phyloP scores from a whole-genome alignment of 345 rosid genomes.

The Arabis alpina region DNA sequence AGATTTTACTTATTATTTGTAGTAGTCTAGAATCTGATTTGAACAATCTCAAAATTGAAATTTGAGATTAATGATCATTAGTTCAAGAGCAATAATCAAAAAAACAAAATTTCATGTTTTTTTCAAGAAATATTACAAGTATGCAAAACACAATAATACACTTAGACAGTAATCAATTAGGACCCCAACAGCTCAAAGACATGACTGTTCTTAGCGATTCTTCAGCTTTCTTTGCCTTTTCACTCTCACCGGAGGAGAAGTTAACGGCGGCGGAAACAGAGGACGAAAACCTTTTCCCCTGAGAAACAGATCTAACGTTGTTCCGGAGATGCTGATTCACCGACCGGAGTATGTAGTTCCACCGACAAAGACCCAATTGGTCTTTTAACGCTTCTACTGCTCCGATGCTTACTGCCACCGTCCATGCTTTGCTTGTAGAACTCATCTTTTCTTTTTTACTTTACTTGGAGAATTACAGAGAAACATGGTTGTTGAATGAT shows the following conservation, averaged over 20 bases:
- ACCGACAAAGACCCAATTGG: constrained; percentile 52
- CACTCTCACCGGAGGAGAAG: constrained; percentile 31
- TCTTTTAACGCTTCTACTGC: constrained; percentile 63
- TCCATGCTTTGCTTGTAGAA: constrained; percentile 53
- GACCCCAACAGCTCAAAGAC: constrained; percentile 89
- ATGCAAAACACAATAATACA: background rate
- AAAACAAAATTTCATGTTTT: background rate
- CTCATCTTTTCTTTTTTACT: constrained; percentile 27
- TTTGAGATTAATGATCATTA: background rate
- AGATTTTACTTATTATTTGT: background rate
- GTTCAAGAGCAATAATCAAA: background rate
- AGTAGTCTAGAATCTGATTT: background rate
- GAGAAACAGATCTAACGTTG: constrained; percentile 45
- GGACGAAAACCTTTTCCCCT: constrained; percentile 38
- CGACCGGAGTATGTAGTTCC: constrained; percentile 52
- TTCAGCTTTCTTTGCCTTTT: constrained; percentile 57
- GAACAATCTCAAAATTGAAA: background rate
- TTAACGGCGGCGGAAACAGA: constrained; percentile 30
- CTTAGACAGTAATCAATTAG: constrained; percentile 35
- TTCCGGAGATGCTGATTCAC: constrained; percentile 43
- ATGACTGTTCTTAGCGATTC: constrained; percentile 78
- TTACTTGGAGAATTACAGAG: too few species aligned
- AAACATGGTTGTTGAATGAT: too few species aligned
- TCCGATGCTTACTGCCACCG: constrained; percentile 55
- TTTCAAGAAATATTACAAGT: constrained; percentile 5